Conservation (phyloP, 352 stramenopile genomes). For the Peronospora belbahrii region DNA sequence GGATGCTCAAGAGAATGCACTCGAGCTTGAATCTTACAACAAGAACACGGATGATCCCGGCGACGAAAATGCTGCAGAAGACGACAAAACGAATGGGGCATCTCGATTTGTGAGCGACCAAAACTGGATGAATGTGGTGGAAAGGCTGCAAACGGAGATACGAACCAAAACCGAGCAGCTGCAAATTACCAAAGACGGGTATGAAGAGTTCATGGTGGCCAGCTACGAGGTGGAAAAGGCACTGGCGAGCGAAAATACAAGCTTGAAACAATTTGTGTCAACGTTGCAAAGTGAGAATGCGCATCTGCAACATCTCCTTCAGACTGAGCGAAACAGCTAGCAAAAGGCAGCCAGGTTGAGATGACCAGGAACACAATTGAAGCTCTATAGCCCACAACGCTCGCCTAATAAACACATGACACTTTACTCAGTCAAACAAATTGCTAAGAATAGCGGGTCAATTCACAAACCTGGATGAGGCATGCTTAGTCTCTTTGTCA, state of each 20-base stretch:
- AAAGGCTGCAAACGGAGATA: conserved; percentile 52
- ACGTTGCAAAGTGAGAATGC: conserved; percentile 6
- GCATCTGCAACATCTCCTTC: background rate
- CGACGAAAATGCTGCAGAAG: background rate
- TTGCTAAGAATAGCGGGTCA: background rate
- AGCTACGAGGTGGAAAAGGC: conserved; percentile 13
- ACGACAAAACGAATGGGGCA: background rate
- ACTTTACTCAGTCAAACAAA: background rate
- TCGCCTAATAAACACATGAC: background rate
- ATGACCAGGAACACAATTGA: background rate
- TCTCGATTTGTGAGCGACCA: background rate
- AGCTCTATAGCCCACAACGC: background rate
- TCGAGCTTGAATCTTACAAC: background rate
- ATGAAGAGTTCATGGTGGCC: conserved; percentile 8
- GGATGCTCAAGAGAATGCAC: background rate
- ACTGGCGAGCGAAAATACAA: conserved; percentile 4
- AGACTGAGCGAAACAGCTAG: background rate
- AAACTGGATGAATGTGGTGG: conserved; percentile 32
- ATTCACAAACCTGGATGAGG: background rate
- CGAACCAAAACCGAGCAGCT: conserved; percentile 42
- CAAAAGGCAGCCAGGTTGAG: background rate
- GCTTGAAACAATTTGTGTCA: conserved; percentile 2
- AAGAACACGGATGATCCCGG: background rate
- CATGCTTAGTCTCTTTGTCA: background rate
- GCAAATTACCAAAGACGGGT: conserved; percentile 2